Evolutionary conservation across 495 filamentous ascomycete species (phyloP).

Genomic region (Cercophora sp.): DNA sequence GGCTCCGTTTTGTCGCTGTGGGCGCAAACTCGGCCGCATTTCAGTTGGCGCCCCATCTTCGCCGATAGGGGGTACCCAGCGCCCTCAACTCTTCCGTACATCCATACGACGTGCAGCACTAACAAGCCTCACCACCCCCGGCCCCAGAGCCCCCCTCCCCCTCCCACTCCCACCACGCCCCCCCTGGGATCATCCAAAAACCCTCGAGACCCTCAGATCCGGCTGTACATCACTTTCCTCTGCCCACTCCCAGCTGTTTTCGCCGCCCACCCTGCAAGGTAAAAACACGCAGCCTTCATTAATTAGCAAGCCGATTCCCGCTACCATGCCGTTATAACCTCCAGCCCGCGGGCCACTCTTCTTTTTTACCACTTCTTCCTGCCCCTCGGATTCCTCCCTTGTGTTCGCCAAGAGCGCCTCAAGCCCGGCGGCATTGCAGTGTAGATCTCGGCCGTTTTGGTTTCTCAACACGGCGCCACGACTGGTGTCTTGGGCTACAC

Average conservation of each 20-base stretch:
- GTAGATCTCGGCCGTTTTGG: slow-evolving; percentile 30
- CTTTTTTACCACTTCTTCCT: slow-evolving; percentile 7
- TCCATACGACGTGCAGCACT: slow-evolving; percentile 10
- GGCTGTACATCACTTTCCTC: slow-evolving; percentile 13
- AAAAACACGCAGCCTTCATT: slow-evolving; percentile 3
- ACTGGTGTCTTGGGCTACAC: slow-evolving; percentile 27
- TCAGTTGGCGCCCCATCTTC: slow-evolving; percentile 14
- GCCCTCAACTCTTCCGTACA: slow-evolving; percentile 15
- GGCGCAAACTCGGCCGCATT: no score
- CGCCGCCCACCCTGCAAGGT: slow-evolving; percentile 7
- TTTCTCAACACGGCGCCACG: slow-evolving; percentile 25
- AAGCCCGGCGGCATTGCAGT: slow-evolving; percentile 23
- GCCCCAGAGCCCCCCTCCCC: slow-evolving; percentile 1
- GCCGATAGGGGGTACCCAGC: slow-evolving; percentile 6
- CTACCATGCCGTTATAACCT: slow-evolving; percentile 17
- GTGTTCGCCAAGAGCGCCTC: slow-evolving; percentile 21
- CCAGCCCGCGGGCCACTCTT: slow-evolving; percentile 11
- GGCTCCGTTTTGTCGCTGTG: no score
- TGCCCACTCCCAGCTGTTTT: slow-evolving; percentile 2
- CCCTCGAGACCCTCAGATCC: slow-evolving; percentile 20
- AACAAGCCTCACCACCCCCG: slow-evolving; percentile 8
- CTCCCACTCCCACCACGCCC: slow-evolving; percentile 5
- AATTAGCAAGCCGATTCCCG: not conserved
- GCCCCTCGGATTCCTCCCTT: not conserved
- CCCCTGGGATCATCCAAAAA: slow-evolving; percentile 17